These are phyloP conservation scores for Myriosclerotinia curreyana DNA, from an alignment of 2,329 filamentous ascomycete genomes.

Conservation along the genomic window DNA sequence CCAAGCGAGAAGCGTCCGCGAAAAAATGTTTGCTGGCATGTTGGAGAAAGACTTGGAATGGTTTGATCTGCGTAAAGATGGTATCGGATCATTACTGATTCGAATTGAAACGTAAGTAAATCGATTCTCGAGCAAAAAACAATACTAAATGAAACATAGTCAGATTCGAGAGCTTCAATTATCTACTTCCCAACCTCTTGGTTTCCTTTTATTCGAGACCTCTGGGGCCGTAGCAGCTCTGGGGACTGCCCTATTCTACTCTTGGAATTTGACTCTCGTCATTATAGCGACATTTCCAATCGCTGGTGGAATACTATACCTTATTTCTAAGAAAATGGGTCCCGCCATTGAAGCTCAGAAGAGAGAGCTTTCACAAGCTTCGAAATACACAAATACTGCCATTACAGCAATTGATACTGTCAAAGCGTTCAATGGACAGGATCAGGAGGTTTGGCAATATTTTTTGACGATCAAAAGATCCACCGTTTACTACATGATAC, in stretches of 20 bases:
- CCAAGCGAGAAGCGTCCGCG: slow-evolving; percentile 66
- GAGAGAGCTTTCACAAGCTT: slow-evolving; percentile 62
- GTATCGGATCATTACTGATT: slow-evolving; percentile 67
- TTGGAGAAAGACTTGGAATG: slow-evolving; percentile 73
- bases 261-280: slow-evolving; percentile 80
- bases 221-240: slow-evolving; percentile 66
- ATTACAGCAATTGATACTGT: slow-evolving; percentile 77
- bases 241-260: slow-evolving; percentile 70
- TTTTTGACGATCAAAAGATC: slow-evolving; percentile 54
- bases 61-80: slow-evolving; percentile 74
- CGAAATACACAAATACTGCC: slow-evolving; percentile 68
- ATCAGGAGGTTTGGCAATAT: slow-evolving; percentile 67
- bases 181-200: slow-evolving; percentile 76
- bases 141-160: slow-evolving; percentile 47
- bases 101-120: slow-evolving; percentile 67
- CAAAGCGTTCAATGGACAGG: slow-evolving; percentile 78
- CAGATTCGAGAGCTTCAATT: slow-evolving; percentile 79
- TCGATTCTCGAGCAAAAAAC: not conserved
- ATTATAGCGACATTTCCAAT: slow-evolving; percentile 71
- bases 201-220: slow-evolving; percentile 61
- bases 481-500: slow-evolving; percentile 60
- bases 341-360: slow-evolving; percentile 68
- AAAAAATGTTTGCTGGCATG: slow-evolving; percentile 63
- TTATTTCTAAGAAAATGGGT: slow-evolving; percentile 60
- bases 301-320: slow-evolving; percentile 56